Evolutionary conservation across 148 eudicot genomes (phyloP), one percentile per base, ranked within the genome.

Genomic region (Oxyria digyna): DNA sequence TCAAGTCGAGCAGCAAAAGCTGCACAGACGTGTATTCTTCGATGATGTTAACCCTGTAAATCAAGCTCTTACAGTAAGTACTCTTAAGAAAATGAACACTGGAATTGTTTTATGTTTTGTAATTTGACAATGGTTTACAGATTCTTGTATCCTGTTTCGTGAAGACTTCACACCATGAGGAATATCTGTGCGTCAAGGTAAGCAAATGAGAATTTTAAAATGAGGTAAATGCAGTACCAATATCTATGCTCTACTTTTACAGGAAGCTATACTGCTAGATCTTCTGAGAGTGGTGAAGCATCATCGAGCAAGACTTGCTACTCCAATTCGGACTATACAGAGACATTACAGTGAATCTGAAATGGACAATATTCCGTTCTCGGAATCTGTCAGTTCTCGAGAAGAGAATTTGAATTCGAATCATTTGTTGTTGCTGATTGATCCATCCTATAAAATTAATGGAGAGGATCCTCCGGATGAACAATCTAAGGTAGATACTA

Each of bases 1-100:
- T 79, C 91, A 86, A 75, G 95, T 88, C 21, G 97, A 91, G 74
- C 97, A 91, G 62, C 82, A 88, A 78, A 88, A 72, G 84, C 83
- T 91, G 78, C 95, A 91, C 64, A 86, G 97, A 79, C 86, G 97
- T 81, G 91, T 86, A 52, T 91, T 91, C 74, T 48, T 91, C 72
- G 95, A 88, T 9, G 79, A 85, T 38, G 71, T 91, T 59, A 78
- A 85, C 75, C 88, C 89, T 71, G 88, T 86, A 82, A 91, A 88
- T 78, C 97, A 88, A 80, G 87, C 89, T 67, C 95, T 91, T 73
- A 6, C 82, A 91, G 95, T 91, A 26, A 77, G 86, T 74, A 73
- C 6, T 3, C 38, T 35, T 35, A 35, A 35, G 38, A 2, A 2
- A 3, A 35, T 35, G 38, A 35, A 35, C 4, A 35, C 38, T 35